Evolutionary conservation across 768 basidiomycete genomes (phyloP), one percentile per base, ranked within the genome.

Genomic region (Pleurotus pulmonarius): DNA sequence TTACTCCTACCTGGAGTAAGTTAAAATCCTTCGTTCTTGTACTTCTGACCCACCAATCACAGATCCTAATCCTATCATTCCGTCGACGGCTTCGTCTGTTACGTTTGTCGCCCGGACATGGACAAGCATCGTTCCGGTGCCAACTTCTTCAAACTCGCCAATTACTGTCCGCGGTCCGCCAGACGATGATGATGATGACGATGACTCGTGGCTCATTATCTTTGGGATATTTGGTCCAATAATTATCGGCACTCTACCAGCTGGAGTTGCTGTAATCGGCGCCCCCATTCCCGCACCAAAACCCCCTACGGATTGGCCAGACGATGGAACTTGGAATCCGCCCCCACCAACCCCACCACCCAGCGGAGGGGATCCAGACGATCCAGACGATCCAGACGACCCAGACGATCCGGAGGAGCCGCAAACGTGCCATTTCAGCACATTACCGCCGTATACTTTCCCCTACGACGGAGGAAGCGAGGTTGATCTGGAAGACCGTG

Each of bases 31-130:
- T 20, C 16, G 15, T 43, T 6, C n/a, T 12, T 7, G 39, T 29
- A 16, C 20, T n/a, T 7, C 7, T 49, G 9, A 9, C 29, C 16
- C 46, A 18, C 16, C 24, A 18, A 4, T 13, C 15, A 11, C 16
- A 49, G 48, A 49, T 34, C 37, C 25, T n/a, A 49, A 49, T 12
- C 48, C 48, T n/a, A 34, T 49, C n/a, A 24, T 29, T 26, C 48
- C 48, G 5, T 15, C 48, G 15, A 49, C 48, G 7, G 48, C 48
- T 15, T 49, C 48, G 5, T 49, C 48, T 6, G 48, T 49, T n/a
- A 49, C 48, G 13, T 49, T 49, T 25, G 48, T 49, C 11, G 25
- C 48, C 5, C 29, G 48, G 4, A 49, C 48, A 9, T 49, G 48
- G 48, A 49, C 48, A 16, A 49, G 48, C 26, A 34, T 49, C 37